phyloP scores from a whole-genome alignment of 805 yeast genomes.

The Monosporozyma aquatica region DNA sequence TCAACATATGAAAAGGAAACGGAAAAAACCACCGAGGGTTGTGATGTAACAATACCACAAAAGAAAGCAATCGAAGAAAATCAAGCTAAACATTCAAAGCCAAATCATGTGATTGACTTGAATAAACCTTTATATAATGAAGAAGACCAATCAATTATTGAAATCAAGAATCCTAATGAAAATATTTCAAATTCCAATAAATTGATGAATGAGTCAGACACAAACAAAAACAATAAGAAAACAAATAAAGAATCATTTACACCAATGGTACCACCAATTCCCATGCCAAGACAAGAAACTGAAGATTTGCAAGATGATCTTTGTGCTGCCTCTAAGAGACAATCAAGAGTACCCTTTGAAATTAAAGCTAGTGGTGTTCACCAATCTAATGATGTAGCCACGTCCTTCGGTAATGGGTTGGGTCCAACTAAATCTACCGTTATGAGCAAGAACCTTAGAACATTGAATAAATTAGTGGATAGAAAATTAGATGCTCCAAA shows the following conservation, averaged over 20 bases:
- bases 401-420: constrained; percentile 29
- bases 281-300: constrained; percentile 24
- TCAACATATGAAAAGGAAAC: not conserved
- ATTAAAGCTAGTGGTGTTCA: constrained; percentile 32
- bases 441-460: constrained; percentile 24
- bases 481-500: constrained; percentile 17
- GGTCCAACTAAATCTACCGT: constrained; percentile 30
- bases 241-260: constrained; percentile 31
- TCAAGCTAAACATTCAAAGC: not conserved
- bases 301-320: constrained; percentile 28
- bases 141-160: not conserved
- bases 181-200: not conserved
- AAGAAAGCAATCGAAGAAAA: not conserved
- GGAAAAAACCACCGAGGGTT: not conserved
- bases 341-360: constrained; percentile 24
- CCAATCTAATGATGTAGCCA: constrained; percentile 31
- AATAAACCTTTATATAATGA: not conserved
- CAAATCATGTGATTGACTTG: not conserved
- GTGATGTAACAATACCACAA: not conserved
- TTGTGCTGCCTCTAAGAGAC: constrained; percentile 15
- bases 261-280: constrained; percentile 3
- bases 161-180: not conserved
- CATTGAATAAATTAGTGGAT: constrained; percentile 26
- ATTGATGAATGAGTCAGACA: not conserved
- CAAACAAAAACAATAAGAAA: constrained; percentile 14